These are phyloP conservation scores for Apiosordaria backusii DNA, from an alignment of 495 filamentous ascomycete genomes.

Conservation along the genomic window DNA sequence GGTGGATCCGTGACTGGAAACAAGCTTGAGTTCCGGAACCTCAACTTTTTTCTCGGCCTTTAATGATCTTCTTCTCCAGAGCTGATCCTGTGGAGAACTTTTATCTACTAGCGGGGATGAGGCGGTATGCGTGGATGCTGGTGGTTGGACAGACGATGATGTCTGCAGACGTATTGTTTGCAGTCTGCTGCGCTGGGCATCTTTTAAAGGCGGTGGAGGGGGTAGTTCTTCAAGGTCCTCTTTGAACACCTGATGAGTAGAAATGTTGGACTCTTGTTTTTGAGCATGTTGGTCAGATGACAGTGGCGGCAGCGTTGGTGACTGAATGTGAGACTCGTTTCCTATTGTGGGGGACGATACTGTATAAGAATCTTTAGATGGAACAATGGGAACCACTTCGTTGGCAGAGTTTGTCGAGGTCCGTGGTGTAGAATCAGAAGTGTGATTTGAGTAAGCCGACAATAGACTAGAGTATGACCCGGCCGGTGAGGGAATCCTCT, in stretches of 20 bases:
- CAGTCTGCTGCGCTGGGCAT: constrained; percentile 20
- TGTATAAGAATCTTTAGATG: constrained; percentile 36
- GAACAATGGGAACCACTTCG: constrained; percentile 33
- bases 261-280: constrained; percentile 13
- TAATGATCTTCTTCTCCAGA: constrained; percentile 47
- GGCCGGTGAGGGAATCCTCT: constrained; percentile 26
- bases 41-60: constrained; percentile 40
- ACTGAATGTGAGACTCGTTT: constrained; percentile 5
- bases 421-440: constrained; percentile 35
- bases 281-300: constrained; percentile 26
- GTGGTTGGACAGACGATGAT: constrained; percentile 17
- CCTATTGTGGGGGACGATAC: constrained; percentile 28
- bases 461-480: constrained; percentile 45
- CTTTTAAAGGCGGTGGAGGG: constrained; percentile 41
- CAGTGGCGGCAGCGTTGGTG: constrained; percentile 12
- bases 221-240: constrained; percentile 24
- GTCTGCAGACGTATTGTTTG: constrained; percentile 17
- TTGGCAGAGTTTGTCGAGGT: constrained; percentile 31
- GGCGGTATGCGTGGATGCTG: constrained; percentile 13
- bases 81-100: constrained; percentile 38
- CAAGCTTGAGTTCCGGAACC: constrained; percentile 43
- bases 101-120: constrained; percentile 17
- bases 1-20: constrained; percentile 45
- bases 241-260: constrained; percentile 6
- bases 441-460: constrained; percentile 44